A percentile compares a stretch with the other conserved stretches of the same genome.
Evolutionary conservation across 1,139 yeast genomes (phyloP).

Genomic region (Pichia sp.): DNA sequence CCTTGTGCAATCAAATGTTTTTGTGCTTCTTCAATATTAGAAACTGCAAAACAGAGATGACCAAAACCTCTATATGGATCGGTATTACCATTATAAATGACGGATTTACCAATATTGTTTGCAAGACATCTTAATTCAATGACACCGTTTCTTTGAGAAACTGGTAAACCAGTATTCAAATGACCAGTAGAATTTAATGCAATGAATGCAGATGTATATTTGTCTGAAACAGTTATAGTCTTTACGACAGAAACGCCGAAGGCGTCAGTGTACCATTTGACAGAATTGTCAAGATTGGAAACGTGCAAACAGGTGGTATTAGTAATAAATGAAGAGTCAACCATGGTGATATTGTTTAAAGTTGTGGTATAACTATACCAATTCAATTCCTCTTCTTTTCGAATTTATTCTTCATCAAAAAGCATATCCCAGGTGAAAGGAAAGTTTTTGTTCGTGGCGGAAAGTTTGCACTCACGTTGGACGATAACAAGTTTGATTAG

Average conservation of each 20-base stretch:
- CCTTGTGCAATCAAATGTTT: slow-evolving; percentile 49
- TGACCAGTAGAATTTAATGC: slow-evolving; percentile 47
- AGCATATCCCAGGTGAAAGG: neutral
- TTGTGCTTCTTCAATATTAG: slow-evolving; percentile 64
- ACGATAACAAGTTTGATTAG: too few species aligned
- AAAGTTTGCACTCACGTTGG: too few species aligned
- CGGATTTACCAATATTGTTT: too few species aligned
- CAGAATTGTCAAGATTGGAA: slow-evolving; percentile 69
- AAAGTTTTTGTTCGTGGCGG: too few species aligned
- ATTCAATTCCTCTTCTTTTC: too few species aligned
- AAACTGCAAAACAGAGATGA: slow-evolving; percentile 83
- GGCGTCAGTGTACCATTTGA: slow-evolving; percentile 65
- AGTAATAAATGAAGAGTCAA: slow-evolving; percentile 37
- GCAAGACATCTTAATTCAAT: slow-evolving; percentile 84
- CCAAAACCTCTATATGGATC: slow-evolving; percentile 90
- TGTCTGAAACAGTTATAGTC: slow-evolving; percentile 47
- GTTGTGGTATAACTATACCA: too few species aligned
- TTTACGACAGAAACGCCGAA: slow-evolving; percentile 68
- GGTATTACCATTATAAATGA: slow-evolving; percentile 77
- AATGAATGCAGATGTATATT: slow-evolving; percentile 64
- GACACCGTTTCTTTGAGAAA: slow-evolving; percentile 67
- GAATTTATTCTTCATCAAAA: neutral
- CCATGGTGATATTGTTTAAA: slow-evolving; percentile 2
- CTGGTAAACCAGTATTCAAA: slow-evolving; percentile 40
- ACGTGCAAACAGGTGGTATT: slow-evolving; percentile 77